Evolutionary conservation across 2,329 filamentous ascomycete genomes (phyloP).

Genomic region (Monosporascus sp.): DNA sequence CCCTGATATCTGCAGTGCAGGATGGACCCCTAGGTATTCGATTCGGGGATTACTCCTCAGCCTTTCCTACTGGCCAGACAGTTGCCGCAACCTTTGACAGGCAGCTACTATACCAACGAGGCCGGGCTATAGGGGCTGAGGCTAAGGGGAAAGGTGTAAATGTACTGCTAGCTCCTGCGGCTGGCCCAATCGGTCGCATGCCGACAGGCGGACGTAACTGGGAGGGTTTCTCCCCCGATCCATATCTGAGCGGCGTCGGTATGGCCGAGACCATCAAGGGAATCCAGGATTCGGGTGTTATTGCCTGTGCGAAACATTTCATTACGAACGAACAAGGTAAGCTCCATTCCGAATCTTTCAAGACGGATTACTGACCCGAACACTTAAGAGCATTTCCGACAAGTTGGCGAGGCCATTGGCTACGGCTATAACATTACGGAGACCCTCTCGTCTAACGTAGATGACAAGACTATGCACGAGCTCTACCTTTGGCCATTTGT

Average conservation of each 20-base stretch:
- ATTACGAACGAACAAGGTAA: conserved; percentile 62
- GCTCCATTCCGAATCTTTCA: not conserved
- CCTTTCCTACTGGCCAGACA: conserved; percentile 74
- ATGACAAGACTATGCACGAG: conserved; percentile 72
- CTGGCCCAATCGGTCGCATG: conserved; percentile 65
- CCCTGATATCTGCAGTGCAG: conserved; percentile 48
- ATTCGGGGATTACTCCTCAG: conserved; percentile 72
- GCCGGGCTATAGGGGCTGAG: conserved; percentile 67
- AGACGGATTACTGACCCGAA: conserved; percentile 10
- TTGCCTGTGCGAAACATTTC: conserved; percentile 74
- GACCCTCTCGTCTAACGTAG: conserved; percentile 54
- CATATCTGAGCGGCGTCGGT: conserved; percentile 66
- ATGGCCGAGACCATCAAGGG: conserved; percentile 72
- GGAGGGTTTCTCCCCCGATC: conserved; percentile 70
- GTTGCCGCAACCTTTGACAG: conserved; percentile 81
- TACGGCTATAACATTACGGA: conserved; percentile 62
- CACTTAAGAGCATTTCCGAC: conserved; percentile 63
- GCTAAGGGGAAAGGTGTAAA: conserved; percentile 69
- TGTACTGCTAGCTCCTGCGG: conserved; percentile 68
- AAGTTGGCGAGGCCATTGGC: conserved; percentile 49
- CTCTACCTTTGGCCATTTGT: conserved; percentile 76
- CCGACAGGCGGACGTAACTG: conserved; percentile 68
- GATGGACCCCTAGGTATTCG: conserved; percentile 81
- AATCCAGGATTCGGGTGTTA: conserved; percentile 73
- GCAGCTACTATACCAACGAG: conserved; percentile 63